A percentile compares a stretch with the other conserved stretches of the same genome.
Evolutionary conservation across 2,329 filamentous ascomycete genomes (phyloP).

Genomic region (Thermothelomyces thermophilus): DNA sequence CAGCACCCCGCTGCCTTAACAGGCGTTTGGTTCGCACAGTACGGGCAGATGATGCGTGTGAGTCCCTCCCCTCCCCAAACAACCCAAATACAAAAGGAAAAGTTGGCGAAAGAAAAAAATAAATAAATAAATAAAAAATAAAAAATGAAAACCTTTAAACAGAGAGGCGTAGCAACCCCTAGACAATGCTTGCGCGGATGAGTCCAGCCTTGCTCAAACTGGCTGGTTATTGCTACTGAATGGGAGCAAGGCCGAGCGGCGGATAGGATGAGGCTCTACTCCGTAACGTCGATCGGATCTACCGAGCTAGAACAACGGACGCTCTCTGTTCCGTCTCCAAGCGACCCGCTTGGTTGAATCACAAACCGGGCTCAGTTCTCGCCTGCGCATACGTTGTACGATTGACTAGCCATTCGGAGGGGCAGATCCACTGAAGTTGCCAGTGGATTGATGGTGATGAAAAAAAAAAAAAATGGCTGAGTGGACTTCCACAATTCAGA

Average conservation of each 20-base stretch:
- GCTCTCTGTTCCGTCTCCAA: neutral
- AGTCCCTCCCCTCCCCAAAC: too few species aligned
- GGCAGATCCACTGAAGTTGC: neutral
- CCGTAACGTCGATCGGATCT: neutral
- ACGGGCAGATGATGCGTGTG: too few species aligned
- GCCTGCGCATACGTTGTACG: too few species aligned
- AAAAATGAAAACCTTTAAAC: neutral
- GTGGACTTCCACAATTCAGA: neutral
- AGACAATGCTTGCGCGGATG: neutral
- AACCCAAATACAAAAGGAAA: too few species aligned
- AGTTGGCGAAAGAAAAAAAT: too few species aligned
- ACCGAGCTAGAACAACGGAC: neutral
- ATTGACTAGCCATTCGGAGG: neutral
- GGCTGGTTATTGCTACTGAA: neutral
- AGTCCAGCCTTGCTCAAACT: conserved; percentile 2
- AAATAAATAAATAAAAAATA: too few species aligned
- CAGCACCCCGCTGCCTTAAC: too few species aligned
- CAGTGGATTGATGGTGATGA: neutral
- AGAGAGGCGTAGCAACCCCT: neutral
- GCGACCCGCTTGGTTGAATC: neutral
- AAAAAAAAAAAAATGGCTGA: neutral
- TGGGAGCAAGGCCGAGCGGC: too few species aligned
- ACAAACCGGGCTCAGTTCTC: too few species aligned
- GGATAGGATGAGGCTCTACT: neutral
- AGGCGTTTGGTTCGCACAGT: too few species aligned